Evolutionary conservation across 1,284 basidiomycete species (phyloP), one percentile per base, ranked within the genome.

Genomic region (Ceratobasidium papillatum): DNA sequence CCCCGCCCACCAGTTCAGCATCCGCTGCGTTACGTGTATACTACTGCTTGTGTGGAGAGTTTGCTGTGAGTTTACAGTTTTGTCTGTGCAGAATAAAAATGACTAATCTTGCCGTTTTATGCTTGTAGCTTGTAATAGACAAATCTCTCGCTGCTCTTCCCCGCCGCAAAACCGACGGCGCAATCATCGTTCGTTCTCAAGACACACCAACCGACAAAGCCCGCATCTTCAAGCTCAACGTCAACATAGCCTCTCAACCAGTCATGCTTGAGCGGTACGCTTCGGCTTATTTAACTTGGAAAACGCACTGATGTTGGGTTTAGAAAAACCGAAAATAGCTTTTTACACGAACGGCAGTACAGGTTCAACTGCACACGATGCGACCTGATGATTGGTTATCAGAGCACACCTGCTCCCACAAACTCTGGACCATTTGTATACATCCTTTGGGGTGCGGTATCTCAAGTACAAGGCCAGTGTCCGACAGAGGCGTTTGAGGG

Each of bases 11-110:
- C 56, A 88, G 90, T 76, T 93, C 92, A 64, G 91, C 91, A 30
- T 86, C 89, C 17, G 88, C 93, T 65, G 87, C 91, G 52, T 85
- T 94, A 75, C 89, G 89, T 80, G 91, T 93, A 63, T 94, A 94
- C 80, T 94, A 94, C 81, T 94, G 93, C 80, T 89, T 94, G 75
- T 94, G 92, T 81, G 92, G 92, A 79, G 92, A 94, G 82, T 94
- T 94, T 79, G 89, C 93, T 79, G 92, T 92, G 80, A 78, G 91
- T 86, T 19, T 74, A 51, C 71, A 14, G 49, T 49, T 56, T 54
- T 61, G 22, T 25, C 34, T 43, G 56, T 41, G 58, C 43, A 14
- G 19, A 54, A 9, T 12, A n/a, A 51, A n/a, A 72, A 51, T 61
- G 38, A 68, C 41, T 34, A 19, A 51, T 74, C 38, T 75, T 76